phyloP scores from a whole-genome alignment of 1,284 basidiomycete species.

The Salmacisia buchloeana region DNA sequence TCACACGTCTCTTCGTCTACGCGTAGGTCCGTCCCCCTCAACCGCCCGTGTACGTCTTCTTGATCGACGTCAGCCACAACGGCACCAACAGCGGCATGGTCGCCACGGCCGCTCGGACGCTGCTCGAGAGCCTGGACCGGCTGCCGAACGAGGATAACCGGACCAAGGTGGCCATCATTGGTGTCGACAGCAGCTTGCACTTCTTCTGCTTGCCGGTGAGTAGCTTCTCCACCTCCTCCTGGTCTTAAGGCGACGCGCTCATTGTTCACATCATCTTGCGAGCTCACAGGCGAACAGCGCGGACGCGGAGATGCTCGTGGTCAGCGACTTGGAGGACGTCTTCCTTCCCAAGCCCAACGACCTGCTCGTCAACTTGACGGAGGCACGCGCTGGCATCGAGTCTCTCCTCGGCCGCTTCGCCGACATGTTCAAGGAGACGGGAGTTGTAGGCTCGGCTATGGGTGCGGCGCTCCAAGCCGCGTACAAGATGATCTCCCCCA shows the following conservation, averaged over 20 bases:
- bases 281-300: conserved; percentile 65
- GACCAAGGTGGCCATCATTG: conserved; percentile 87
- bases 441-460: conserved; percentile 82
- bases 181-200: conserved; percentile 85
- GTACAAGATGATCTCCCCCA: conserved; percentile 85
- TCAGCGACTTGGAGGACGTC: conserved; percentile 92
- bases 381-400: conserved; percentile 76
- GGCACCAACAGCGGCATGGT: conserved; percentile 82
- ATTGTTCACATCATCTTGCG: not conserved
- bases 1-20: not conserved
- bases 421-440: conserved; percentile 95
- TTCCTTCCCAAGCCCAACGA: conserved; percentile 96
- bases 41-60: conserved; percentile 91
- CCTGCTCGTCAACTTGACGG: conserved; percentile 84
- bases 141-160: conserved; percentile 90
- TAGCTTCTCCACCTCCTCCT: not conserved
- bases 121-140: conserved; percentile 88
- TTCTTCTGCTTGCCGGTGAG: conserved; percentile 77
- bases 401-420: conserved; percentile 72
- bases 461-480: conserved; percentile 95
- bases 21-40: conserved; percentile 86
- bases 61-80: conserved; percentile 90
- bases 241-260: not conserved
- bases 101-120: conserved; percentile 89
- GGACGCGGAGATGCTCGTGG: conserved; percentile 90